Evolutionary conservation across 345 rosid species (phyloP).

Genomic region (Barbarea vulgaris): DNA sequence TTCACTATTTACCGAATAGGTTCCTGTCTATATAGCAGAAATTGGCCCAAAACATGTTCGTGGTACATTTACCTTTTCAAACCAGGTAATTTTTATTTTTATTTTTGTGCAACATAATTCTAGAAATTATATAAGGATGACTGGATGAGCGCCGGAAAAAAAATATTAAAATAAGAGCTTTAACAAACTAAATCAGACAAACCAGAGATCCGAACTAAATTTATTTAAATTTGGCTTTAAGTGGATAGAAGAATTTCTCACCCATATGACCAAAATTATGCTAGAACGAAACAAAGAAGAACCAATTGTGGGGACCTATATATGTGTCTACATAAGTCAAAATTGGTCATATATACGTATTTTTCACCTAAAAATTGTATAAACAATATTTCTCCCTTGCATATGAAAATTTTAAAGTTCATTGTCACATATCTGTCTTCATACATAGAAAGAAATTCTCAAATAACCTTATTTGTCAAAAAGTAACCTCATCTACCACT

Average conservation of each 20-base stretch:
- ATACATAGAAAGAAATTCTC: background rate
- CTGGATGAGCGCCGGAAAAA: no score
- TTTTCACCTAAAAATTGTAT: background rate
- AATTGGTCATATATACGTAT: background rate
- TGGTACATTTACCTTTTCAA: conserved; percentile 34
- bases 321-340: background rate
- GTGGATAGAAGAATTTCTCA: background rate
- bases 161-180: background rate
- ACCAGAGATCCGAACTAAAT: background rate
- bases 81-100: conserved; percentile 27
- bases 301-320: background rate
- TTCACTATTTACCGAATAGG: conserved; percentile 8
- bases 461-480: no score
- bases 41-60: conserved; percentile 40
- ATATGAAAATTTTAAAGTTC: background rate
- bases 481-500: no score
- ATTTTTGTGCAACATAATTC: background rate
- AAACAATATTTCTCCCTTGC: background rate
- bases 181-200: background rate
- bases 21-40: conserved; percentile 45
- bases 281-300: background rate
- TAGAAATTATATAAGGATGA: background rate
- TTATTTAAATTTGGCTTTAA: background rate
- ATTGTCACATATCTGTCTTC: background rate
- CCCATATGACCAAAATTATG: background rate